Conservation (phyloP, 2,329 filamentous ascomycete species). For the Zalaria obscura region DNA sequence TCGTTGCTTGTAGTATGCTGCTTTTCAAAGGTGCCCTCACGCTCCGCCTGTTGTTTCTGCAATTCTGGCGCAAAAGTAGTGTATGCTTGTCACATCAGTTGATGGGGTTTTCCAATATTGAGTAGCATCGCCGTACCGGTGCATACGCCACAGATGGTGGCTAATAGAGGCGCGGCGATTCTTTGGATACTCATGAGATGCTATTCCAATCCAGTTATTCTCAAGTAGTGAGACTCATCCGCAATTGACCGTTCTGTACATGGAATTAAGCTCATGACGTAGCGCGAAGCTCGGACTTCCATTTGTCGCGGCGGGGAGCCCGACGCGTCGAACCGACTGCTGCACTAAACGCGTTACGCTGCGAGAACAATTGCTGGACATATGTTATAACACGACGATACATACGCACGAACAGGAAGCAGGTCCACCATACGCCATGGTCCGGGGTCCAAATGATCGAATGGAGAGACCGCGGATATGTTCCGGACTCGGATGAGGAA, state of each 20-base stretch:
- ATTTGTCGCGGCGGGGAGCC: too few relatives aligned
- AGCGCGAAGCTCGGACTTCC: too few relatives aligned
- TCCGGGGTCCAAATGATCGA: slow-evolving; percentile 26
- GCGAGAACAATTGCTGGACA: too few relatives aligned
- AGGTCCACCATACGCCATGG: slow-evolving; percentile 8
- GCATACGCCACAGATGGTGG: slow-evolving; percentile 9
- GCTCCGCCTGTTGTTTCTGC: slow-evolving; percentile 12
- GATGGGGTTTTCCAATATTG: too few relatives aligned
- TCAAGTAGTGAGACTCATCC: too few relatives aligned
- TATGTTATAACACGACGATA: not conserved
- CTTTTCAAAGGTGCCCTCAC: slow-evolving; percentile 11
- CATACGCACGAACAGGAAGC: not conserved
- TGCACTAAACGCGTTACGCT: too few relatives aligned
- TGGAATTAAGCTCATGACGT: too few relatives aligned
- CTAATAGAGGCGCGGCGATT: slow-evolving; percentile 2
- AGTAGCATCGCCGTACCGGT: slow-evolving; percentile 7
- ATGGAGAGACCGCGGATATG: slow-evolving; percentile 35
- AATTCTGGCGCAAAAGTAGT: slow-evolving; percentile 16
- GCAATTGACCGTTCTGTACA: too few relatives aligned
- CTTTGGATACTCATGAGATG: not conserved
- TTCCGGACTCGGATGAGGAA: slow-evolving; percentile 37
- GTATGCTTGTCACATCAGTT: slow-evolving; percentile 9
- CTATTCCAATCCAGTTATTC: not conserved
- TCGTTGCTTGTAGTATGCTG: slow-evolving; percentile 5
- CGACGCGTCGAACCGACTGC: too few relatives aligned